Conservation (phyloP, 116 monocot species). For the Dioscorea cayenensis region DNA sequence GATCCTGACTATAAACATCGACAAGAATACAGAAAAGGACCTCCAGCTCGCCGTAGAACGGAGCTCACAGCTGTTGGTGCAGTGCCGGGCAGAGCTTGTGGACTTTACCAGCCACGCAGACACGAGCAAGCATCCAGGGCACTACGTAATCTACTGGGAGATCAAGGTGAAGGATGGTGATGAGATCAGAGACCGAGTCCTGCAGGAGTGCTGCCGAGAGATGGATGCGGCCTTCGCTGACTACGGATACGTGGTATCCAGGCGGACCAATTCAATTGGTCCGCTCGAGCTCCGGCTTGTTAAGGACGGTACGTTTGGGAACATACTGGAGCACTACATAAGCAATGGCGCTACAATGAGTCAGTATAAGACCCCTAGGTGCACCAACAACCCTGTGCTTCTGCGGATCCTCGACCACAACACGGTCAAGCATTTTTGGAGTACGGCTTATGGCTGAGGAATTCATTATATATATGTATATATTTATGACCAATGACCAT, state of each 20-base stretch:
- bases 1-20: constrained; percentile 65
- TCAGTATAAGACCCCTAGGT: constrained; percentile 82
- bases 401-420: constrained; percentile 17
- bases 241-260: constrained; percentile 48
- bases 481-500: too few relatives aligned
- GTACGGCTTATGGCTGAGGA: constrained; percentile 12
- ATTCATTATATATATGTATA: too few relatives aligned
- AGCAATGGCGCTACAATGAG: constrained; percentile 44
- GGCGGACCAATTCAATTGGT: constrained; percentile 46
- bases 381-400: constrained; percentile 29
- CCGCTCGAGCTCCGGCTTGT: constrained; percentile 70
- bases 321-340: constrained; percentile 52
- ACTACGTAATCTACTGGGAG: constrained; percentile 87
- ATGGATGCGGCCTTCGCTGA: constrained; percentile 60
- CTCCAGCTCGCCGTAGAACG: constrained; percentile 68
- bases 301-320: constrained; percentile 45
- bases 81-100: constrained; percentile 39
- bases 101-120: constrained; percentile 83
- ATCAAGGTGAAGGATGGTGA: constrained; percentile 27
- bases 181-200: constrained; percentile 17
- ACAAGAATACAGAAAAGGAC: constrained; percentile 86
- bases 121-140: constrained; percentile 24
- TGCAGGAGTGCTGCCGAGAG: constrained; percentile 40
- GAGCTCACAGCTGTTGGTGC: constrained; percentile 28
- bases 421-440: constrained; percentile 25